These are phyloP conservation scores for Cajanus cajan DNA, from an alignment of 306 rosid genomes.

Conservation along the genomic window DNA sequence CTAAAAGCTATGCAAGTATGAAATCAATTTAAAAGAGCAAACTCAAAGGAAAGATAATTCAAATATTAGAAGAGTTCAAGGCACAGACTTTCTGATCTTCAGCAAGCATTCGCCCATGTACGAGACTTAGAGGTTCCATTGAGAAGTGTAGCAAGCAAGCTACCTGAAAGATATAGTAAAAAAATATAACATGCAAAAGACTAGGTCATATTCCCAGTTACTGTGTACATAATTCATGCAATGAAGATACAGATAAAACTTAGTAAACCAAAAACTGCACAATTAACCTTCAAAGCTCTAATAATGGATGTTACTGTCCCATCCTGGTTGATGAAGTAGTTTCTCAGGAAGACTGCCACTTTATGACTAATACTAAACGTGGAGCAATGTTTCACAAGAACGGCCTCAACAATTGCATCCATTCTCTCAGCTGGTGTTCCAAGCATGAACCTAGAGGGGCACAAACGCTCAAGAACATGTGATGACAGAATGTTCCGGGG, in stretches of 20 bases:
- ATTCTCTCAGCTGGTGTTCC: conserved; percentile 79
- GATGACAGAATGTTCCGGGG: conserved; percentile 63
- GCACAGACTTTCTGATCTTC: conserved; percentile 56
- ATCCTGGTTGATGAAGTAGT: conserved; percentile 86
- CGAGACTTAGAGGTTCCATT: conserved; percentile 68
- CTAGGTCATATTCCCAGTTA: neutral
- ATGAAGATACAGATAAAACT: conserved; percentile 18
- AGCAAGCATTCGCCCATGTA: conserved; percentile 49
- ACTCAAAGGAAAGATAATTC: neutral
- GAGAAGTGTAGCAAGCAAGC: conserved; percentile 86
- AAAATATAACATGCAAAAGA: conserved; percentile 29
- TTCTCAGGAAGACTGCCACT: conserved; percentile 78
- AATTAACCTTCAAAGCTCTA: conserved; percentile 86
- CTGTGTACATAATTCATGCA: neutral
- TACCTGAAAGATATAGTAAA: conserved; percentile 49
- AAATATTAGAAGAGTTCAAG: conserved; percentile 29
- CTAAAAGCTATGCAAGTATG: neutral
- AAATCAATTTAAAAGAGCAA: conserved; percentile 15
- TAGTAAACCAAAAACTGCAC: conserved; percentile 19
- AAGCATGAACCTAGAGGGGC: conserved; percentile 60
- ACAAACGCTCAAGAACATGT: conserved; percentile 69
- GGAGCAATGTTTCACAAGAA: conserved; percentile 69
- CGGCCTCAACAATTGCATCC: conserved; percentile 90
- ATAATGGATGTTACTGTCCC: conserved; percentile 86
- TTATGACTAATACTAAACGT: conserved; percentile 71